phyloP scores from a whole-genome alignment of 257 asterid species.

The Cruciata laevipes region DNA sequence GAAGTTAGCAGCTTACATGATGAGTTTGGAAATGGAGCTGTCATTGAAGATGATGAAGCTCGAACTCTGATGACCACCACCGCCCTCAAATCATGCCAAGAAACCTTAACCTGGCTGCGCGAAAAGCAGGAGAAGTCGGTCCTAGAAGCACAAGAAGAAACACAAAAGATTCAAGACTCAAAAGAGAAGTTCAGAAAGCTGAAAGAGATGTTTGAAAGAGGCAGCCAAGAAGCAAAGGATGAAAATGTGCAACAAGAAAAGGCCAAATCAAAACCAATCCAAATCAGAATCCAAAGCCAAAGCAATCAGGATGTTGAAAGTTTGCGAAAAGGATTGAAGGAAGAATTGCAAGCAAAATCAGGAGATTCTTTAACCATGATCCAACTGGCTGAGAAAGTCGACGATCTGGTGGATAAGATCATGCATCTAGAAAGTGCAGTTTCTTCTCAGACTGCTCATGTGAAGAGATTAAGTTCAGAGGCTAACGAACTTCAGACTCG shows the following conservation, averaged over 20 bases:
- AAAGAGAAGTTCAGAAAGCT: slow-evolving; percentile 25
- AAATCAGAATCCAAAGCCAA: background rate
- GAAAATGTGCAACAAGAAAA: slow-evolving; percentile 15
- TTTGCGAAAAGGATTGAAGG: slow-evolving; percentile 17
- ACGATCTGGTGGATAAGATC: slow-evolving; percentile 37
- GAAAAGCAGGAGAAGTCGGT: slow-evolving; percentile 24
- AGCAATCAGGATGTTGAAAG: slow-evolving; percentile 13
- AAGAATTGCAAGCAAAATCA: slow-evolving; percentile 19
- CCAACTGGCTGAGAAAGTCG: slow-evolving; percentile 38
- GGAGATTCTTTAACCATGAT: slow-evolving; percentile 24
- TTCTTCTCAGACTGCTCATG: slow-evolving; percentile 33
- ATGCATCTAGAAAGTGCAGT: slow-evolving; percentile 28
- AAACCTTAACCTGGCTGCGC: slow-evolving; percentile 26
- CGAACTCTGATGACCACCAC: slow-evolving; percentile 35
- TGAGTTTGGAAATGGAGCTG: slow-evolving; percentile 39
- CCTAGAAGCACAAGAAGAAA: slow-evolving; percentile 23
- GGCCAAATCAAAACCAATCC: slow-evolving; percentile 12
- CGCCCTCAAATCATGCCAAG: slow-evolving; percentile 42
- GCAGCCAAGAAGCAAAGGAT: slow-evolving; percentile 8
- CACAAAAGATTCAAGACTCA: slow-evolving; percentile 27
- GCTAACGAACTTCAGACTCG: slow-evolving; percentile 27
- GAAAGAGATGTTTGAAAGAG: slow-evolving; percentile 18
- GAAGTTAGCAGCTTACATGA: slow-evolving; percentile 39
- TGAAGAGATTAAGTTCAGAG: slow-evolving; percentile 33
- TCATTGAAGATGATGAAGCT: slow-evolving; percentile 44